These are phyloP conservation scores for Phytophthora cactorum DNA, from an alignment of 352 stramenopile species.

Conservation along the genomic window DNA sequence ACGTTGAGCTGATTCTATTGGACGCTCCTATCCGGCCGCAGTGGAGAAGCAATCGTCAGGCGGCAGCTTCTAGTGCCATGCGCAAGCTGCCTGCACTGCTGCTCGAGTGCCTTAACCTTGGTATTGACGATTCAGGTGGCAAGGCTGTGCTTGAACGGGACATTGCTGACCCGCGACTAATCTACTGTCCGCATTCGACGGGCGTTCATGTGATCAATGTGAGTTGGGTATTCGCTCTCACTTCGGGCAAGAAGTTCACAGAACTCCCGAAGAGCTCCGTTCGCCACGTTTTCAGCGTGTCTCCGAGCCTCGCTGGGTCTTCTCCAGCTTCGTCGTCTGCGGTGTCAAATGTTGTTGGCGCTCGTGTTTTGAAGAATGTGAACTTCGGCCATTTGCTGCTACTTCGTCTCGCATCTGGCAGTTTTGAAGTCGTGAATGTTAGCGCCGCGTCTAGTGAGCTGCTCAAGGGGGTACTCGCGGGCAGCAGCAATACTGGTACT, in stretches of 20 bases:
- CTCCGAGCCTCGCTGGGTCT: conserved; percentile 35
- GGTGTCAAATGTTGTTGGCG: conserved; percentile 67
- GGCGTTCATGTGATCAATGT: conserved; percentile 83
- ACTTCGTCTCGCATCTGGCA: conserved; percentile 70
- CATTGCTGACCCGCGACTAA: conserved; percentile 53
- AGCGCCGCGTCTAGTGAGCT: conserved; percentile 75
- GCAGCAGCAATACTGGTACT: conserved; percentile 24
- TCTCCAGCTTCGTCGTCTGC: conserved; percentile 5
- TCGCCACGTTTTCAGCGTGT: conserved; percentile 82
- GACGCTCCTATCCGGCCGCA: conserved; percentile 65
- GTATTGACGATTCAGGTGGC: conserved; percentile 74
- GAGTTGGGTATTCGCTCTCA: conserved; percentile 68
- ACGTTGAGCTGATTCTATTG: conserved; percentile 77
- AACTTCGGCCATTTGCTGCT: conserved; percentile 79
- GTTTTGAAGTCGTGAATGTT: conserved; percentile 84
- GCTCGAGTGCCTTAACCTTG: conserved; percentile 78
- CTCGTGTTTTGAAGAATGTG: conserved; percentile 75
- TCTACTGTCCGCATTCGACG: conserved; percentile 82
- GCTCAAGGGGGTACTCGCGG: conserved; percentile 63
- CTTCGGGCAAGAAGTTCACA: conserved; percentile 64
- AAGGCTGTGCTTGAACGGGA: conserved; percentile 64
- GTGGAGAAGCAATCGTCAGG: conserved; percentile 56
- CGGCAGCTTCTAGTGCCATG: conserved; percentile 11
- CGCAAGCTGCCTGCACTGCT: conserved; percentile 56
- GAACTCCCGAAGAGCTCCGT: conserved; percentile 70